Conservation (phyloP, 441 rosid genomes). For the Gossypium davidsonii region DNA sequence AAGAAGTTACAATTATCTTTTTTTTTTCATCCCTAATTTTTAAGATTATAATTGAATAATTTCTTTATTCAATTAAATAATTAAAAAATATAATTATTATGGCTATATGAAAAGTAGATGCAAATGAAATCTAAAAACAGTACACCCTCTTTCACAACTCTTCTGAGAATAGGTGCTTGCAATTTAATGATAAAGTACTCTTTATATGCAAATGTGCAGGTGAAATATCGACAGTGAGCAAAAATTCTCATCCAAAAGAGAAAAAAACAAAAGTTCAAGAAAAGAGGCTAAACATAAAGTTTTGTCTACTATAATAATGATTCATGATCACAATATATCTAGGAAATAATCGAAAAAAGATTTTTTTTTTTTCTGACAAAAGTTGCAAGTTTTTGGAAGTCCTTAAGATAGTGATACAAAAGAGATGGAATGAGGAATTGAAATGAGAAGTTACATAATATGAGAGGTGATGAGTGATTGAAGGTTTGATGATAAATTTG, state of each 20-base stretch:
- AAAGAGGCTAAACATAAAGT: neutral
- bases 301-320: neutral
- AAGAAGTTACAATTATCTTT: too few relatives aligned
- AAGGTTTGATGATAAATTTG: too few relatives aligned
- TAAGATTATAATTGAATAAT: too few relatives aligned
- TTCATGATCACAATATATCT: neutral
- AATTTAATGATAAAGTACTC: neutral
- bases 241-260: neutral
- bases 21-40: too few relatives aligned
- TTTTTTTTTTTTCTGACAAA: neutral
- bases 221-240: neutral
- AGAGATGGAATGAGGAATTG: conserved; percentile 1
- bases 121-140: too few relatives aligned
- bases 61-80: too few relatives aligned
- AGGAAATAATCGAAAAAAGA: neutral
- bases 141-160: too few relatives aligned
- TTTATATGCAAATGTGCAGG: too few relatives aligned
- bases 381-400: conserved; percentile 2
- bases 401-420: neutral
- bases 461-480: neutral
- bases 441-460: conserved; percentile 8
- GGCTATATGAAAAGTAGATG: too few relatives aligned
- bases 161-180: too few relatives aligned
- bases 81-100: too few relatives aligned
- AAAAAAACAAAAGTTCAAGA: neutral